Percentiles rank a stretch among this genome's conserved stretches.
These are phyloP conservation scores for Kurtzmaniella natalensis DNA, from an alignment of 1,139 yeast species.

Conservation along the genomic window DNA sequence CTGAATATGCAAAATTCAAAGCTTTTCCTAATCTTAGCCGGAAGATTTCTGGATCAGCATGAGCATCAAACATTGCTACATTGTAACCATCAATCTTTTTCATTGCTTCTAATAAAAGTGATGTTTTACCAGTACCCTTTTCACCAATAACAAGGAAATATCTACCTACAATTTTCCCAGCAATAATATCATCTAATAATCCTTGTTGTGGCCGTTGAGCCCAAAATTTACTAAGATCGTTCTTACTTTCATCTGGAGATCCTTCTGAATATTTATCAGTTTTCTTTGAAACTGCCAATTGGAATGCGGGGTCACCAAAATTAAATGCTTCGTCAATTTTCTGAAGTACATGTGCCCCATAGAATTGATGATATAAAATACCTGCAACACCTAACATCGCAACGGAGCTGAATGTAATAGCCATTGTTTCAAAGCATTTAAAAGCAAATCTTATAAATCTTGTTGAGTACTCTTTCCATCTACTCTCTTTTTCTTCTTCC, in stretches of 20 bases:
- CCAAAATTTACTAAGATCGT: slow-evolving; percentile 40
- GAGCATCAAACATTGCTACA: slow-evolving; percentile 76
- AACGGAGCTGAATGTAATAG: slow-evolving; percentile 72
- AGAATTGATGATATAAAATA: slow-evolving; percentile 58
- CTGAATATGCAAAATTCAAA: slow-evolving; percentile 66
- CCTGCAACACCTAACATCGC: slow-evolving; percentile 73
- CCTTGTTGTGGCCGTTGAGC: slow-evolving; percentile 69
- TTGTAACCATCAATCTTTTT: slow-evolving; percentile 59
- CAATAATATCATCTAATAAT: slow-evolving; percentile 58
- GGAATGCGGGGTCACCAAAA: slow-evolving; percentile 63
- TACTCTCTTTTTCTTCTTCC: slow-evolving; percentile 11
- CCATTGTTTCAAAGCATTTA: slow-evolving; percentile 68
- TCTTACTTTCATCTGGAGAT: slow-evolving; percentile 19
- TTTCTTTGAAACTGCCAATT: slow-evolving; percentile 48
- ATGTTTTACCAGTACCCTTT: slow-evolving; percentile 83
- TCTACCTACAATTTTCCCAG: slow-evolving; percentile 61
- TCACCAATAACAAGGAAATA: slow-evolving; percentile 76
- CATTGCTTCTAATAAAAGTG: slow-evolving; percentile 67
- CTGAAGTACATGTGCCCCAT: slow-evolving; percentile 53
- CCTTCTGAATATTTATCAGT: slow-evolving; percentile 27
- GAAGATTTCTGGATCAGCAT: slow-evolving; percentile 81
- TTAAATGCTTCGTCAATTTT: slow-evolving; percentile 70
- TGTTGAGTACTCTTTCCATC: slow-evolving; percentile 12
- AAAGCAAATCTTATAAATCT: slow-evolving; percentile 26
- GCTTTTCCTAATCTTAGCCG: slow-evolving; percentile 75